These are phyloP conservation scores for Globisporangium ultimum DNA, from an alignment of 352 stramenopile genomes.

Conservation along the genomic window DNA sequence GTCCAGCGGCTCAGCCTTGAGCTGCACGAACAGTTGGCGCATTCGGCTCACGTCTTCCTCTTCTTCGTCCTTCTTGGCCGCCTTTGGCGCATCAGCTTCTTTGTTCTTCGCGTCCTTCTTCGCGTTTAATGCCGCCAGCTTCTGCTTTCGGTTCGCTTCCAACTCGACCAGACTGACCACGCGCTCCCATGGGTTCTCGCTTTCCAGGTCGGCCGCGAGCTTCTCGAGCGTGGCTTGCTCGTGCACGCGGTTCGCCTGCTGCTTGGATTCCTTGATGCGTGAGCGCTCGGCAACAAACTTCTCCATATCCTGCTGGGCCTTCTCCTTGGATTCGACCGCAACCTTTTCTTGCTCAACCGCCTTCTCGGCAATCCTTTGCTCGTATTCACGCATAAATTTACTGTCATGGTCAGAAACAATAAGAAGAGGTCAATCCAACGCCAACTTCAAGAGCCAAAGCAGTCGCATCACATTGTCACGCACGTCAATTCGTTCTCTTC, in stretches of 20 bases:
- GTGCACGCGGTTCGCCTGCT: slow-evolving; percentile 90
- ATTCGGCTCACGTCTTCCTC: slow-evolving; percentile 90
- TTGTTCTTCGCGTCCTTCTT: slow-evolving; percentile 50
- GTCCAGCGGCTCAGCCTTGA: slow-evolving; percentile 91
- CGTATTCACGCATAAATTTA: slow-evolving; percentile 72
- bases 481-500: slow-evolving; percentile 80
- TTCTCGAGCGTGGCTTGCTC: slow-evolving; percentile 94
- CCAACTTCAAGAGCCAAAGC: background rate
- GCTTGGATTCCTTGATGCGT: slow-evolving; percentile 86
- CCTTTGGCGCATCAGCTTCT: slow-evolving; percentile 33
- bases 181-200: slow-evolving; percentile 93
- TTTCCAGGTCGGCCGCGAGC: slow-evolving; percentile 92
- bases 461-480: slow-evolving; percentile 12
- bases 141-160: slow-evolving; percentile 72
- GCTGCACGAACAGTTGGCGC: slow-evolving; percentile 91
- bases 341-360: slow-evolving; percentile 72
- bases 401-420: slow-evolving; percentile 21
- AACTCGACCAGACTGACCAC: slow-evolving; percentile 93
- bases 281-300: slow-evolving; percentile 85
- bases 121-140: slow-evolving; percentile 54
- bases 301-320: slow-evolving; percentile 62
- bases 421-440: background rate
- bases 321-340: slow-evolving; percentile 63
- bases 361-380: slow-evolving; percentile 65
- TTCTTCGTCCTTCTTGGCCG: slow-evolving; percentile 54